Conservation (phyloP, 495 filamentous ascomycete species). For the Penicillium ucsense region DNA sequence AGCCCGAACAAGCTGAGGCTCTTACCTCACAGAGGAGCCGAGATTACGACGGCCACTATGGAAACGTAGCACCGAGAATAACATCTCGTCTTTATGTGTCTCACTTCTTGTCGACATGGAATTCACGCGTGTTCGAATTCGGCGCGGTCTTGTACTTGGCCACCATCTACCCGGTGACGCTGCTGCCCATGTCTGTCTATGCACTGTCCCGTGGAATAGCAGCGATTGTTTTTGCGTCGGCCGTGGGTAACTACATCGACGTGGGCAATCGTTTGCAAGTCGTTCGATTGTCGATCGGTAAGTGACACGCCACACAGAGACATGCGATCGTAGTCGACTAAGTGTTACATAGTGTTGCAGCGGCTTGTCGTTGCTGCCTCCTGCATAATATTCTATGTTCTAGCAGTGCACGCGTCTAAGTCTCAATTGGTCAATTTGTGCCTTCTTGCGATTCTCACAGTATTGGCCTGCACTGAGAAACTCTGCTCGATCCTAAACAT, state of each 20-base stretch:
- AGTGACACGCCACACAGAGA: slow-evolving; percentile 5
- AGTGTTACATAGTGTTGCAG: slow-evolving; percentile 12
- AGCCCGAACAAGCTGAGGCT: not conserved
- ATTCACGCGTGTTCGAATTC: slow-evolving; percentile 51
- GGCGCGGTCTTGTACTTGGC: slow-evolving; percentile 47
- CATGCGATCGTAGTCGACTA: not conserved
- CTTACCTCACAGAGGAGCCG: not conserved
- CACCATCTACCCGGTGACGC: slow-evolving; percentile 37
- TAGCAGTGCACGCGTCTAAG: not conserved
- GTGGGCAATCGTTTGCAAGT: slow-evolving; percentile 32
- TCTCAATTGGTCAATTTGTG: not conserved
- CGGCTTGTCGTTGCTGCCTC: slow-evolving; percentile 10
- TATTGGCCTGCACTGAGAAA: slow-evolving; percentile 45
- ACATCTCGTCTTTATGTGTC: slow-evolving; percentile 32
- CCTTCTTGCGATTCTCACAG: slow-evolving; percentile 18
- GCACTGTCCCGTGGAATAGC: slow-evolving; percentile 8
- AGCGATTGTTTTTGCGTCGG: slow-evolving; percentile 14
- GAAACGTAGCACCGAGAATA: not conserved
- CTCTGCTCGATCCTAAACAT: slow-evolving; percentile 38
- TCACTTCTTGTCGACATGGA: slow-evolving; percentile 58
- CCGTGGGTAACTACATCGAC: slow-evolving; percentile 33
- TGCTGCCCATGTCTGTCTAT: slow-evolving; percentile 22
- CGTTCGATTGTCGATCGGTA: slow-evolving; percentile 31
- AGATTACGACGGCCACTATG: not conserved
- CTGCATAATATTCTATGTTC: slow-evolving; percentile 6